Evolutionary conservation across 441 rosid species (phyloP).

Genomic region (Sinapis alba): DNA sequence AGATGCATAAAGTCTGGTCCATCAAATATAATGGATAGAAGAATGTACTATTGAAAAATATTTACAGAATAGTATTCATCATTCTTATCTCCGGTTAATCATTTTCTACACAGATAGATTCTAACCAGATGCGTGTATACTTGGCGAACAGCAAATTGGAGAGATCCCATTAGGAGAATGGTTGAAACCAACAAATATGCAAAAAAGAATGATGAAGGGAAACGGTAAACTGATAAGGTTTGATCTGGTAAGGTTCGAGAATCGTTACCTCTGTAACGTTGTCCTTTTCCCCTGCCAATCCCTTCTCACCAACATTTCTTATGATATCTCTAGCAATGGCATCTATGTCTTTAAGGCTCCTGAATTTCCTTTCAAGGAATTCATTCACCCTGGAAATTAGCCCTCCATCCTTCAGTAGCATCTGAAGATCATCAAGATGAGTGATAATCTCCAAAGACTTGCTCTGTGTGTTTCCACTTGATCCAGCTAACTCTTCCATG

Average conservation of each 20-base stretch:
- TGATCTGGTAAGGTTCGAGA: conserved; percentile 2
- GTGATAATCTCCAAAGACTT: conserved; percentile 61
- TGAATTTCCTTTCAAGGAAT: conserved; percentile 56
- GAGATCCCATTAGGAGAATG: neutral
- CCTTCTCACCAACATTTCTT: conserved; percentile 38
- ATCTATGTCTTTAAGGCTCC: conserved; percentile 65
- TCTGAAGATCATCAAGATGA: conserved; percentile 59
- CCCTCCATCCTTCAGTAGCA: conserved; percentile 58
- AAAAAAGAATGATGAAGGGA: conserved; percentile 16
- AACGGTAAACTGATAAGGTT: conserved; percentile 10
- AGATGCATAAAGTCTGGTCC: neutral
- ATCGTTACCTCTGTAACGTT: conserved; percentile 52
- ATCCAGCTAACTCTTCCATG: conserved; percentile 82
- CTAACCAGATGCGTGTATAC: conserved; percentile 13
- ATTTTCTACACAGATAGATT: conserved; percentile 16
- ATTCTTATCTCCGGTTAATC: conserved; percentile 6
- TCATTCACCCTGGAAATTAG: conserved; percentile 51
- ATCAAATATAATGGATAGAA: neutral
- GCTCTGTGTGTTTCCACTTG: conserved; percentile 58
- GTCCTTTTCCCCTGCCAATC: conserved; percentile 44
- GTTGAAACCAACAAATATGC: neutral
- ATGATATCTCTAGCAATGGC: conserved; percentile 52
- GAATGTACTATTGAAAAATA: neutral
- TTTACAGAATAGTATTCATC: conserved; percentile 1
- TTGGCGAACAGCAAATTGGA: neutral